Evolutionary conservation across 495 filamentous ascomycete genomes (phyloP), one percentile per base, ranked within the genome.

Genomic region (Lasiosphaeria ovina): DNA sequence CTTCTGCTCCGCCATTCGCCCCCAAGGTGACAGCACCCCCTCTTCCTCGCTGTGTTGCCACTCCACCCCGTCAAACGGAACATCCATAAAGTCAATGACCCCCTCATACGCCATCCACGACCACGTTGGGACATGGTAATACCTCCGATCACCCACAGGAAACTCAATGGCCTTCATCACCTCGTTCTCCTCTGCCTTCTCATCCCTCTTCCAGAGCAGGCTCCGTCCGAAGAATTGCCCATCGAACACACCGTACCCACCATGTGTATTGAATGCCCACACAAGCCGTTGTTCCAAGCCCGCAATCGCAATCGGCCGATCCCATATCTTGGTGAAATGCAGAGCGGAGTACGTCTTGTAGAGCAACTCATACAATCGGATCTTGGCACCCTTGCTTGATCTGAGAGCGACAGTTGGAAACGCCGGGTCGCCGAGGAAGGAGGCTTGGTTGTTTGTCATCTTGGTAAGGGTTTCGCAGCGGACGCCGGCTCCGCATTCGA

Each of bases 401-500:
- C 10, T 47, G 40, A 48, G 6, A 33, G 36, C 31, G 3, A 62
- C 54, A 4, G 66, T 55, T 0, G 77, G 76, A 50, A 77, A 77
- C 36, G 67, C 53, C 0, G 74, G 51, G 54, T 77, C 74, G 0
- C 69, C 71, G 3, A 75, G 59, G 49, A 75, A 73, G 1, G 61
- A 54, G 31, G 72, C 62, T 12, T 66, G 66, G 4, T 57, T 48
- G 50, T 77, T 77, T n/a, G 61, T 52, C 33, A 72, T 57, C 48
- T 16, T 51, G 3, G 67, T 60, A n/a, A 72, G 12, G 0, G 72
- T 74, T 45, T 76, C 74, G 55, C 75, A 77, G 4, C 67, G 60
- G 6, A 75, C 66, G 0, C 73, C 73, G n/a, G 56, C 55, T 0
- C 76, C 75, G 58, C 77, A 80, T 49, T 79, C 75, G 68, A 66